Evolutionary conservation across 2,329 filamentous ascomycete genomes (phyloP), one percentile per base, ranked within the genome.

Genomic region (Trichoderma arundinaceum): DNA sequence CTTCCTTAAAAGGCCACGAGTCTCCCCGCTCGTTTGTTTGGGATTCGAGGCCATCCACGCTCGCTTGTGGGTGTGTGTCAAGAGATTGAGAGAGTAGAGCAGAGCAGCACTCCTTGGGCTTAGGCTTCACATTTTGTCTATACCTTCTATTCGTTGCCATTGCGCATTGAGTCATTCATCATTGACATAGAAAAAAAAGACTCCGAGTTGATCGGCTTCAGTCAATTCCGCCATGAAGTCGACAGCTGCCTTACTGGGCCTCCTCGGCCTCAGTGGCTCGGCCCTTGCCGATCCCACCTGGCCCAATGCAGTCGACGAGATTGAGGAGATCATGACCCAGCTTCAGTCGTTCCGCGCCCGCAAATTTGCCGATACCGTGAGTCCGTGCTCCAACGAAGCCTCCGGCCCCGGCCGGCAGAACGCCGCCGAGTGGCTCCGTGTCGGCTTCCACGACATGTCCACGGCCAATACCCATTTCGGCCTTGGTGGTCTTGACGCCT

Each of bases 261-360:
- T 81, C 64, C 70, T 80, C 52, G 77, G 75, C 67, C 73, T 82
- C 63, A 75, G 74, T 54, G 68, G 74, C 66, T 60, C 56, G 17
- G 72, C 72, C 56, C 67, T 69, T 53, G 81, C 84, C 28, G 82
- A 84, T 68, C 84, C 83, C 38, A 89, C 86, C 71, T 89, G 87
- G 87, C 87, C 87, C 2, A 82, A 84, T 2, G 71, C 79, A 12
- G 81, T 81, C 17, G 87, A 89, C 70, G 86, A 89, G 72, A 76
- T 89, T 66, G 87, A 89, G 74, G 86, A 88, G 73, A 83, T 88
- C 69, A 85, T 89, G 79, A 87, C 83, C 71, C 83, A 88, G 70
- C 82, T 84, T 60, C 77, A 79, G 39, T 85, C 84, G 3, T 84
- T 86, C 71, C 78, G 80, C 52, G 79, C 82, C 38, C 80, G 85